Evolutionary conservation across 2,329 filamentous ascomycete species (phyloP), one percentile per base, ranked within the genome.

Genomic region (Neoarthrinium moseri): DNA sequence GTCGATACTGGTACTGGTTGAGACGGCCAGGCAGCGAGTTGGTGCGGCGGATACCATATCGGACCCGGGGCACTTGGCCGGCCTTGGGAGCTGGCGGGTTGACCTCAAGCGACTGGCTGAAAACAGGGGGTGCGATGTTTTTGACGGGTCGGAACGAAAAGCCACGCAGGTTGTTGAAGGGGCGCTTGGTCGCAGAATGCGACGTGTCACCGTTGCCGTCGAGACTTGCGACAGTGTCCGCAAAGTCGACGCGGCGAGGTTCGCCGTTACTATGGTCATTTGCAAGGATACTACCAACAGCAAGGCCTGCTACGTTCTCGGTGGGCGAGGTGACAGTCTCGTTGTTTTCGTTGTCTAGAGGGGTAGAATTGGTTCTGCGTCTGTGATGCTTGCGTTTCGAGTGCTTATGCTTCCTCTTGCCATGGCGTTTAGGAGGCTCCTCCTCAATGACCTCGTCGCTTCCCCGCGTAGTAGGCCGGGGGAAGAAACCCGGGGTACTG

Each of bases 11-110:
- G 26, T 64, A 54, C 18, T 70, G 63, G 49, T 78, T 81, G 7
- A 89, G 74, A 15, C 84, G 78, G 56, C 86, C 85, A 0, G 87
- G 87, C 3, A 91, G 74, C 1, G 87, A 91, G 60, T 81, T 89
- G 17, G 87, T 88, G 45, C 87, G 78, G 46, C 86, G 83, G 43
- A 89, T 81, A n/a, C 80, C 80, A 53, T 80, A 80, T 33, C 78
- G 73, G 47, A 84, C 76, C 23, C 77, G 74, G 5, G 81, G 79
- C 34, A 81, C 71, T 10, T 74, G 70, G 3, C 78, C 73, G 7
- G 66, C 51, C 4, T 70, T 57, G 4, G 59, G 58, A 6, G 62
- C 47, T 11, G 63, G 54, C 2, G 54, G 21, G 1, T 47, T 52
- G 4, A 54, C 48, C 2, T 51, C 66, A 2, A 66, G 59, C 5